phyloP scores from a whole-genome alignment of 106 monocot genomes.

The Gastrodia elata region DNA sequence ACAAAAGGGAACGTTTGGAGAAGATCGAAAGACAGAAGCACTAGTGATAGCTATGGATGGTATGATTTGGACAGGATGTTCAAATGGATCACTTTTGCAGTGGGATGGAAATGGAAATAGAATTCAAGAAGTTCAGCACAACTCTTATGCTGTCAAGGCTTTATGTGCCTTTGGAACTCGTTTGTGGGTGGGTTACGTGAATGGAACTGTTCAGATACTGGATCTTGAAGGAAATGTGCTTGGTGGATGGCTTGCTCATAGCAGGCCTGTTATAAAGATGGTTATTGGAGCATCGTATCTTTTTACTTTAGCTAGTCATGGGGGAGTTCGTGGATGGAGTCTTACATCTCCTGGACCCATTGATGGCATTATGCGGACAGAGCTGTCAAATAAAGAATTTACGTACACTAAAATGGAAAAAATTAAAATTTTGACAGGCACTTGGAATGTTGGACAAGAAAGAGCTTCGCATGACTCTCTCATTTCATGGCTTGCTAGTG shows the following conservation, averaged over 20 bases:
- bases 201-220: slow-evolving; percentile 59
- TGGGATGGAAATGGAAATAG: slow-evolving; percentile 93
- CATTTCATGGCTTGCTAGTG: slow-evolving; percentile 70
- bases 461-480: slow-evolving; percentile 83
- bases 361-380: slow-evolving; percentile 53
- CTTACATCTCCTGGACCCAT: slow-evolving; percentile 62
- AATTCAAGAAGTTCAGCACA: slow-evolving; percentile 68
- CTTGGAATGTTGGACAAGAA: slow-evolving; percentile 98
- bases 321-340: slow-evolving; percentile 89
- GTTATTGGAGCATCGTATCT: slow-evolving; percentile 57
- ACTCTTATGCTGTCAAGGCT: slow-evolving; percentile 54
- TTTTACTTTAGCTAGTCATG: slow-evolving; percentile 86
- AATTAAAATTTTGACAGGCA: slow-evolving; percentile 71
- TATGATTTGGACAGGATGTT: slow-evolving; percentile 78
- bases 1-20: slow-evolving; percentile 68
- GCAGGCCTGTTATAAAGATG: slow-evolving; percentile 77
- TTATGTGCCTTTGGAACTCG: slow-evolving; percentile 65
- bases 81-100: slow-evolving; percentile 70
- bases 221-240: slow-evolving; percentile 80
- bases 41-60: slow-evolving; percentile 59
- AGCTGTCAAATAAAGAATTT: slow-evolving; percentile 46
- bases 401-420: slow-evolving; percentile 56
- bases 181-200: slow-evolving; percentile 80
- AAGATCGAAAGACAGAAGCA: slow-evolving; percentile 74
- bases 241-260: slow-evolving; percentile 77